Percentiles rank a stretch among this genome's conserved stretches.
phyloP scores from a whole-genome alignment of 345 rosid species.

The Brassica nigra region DNA sequence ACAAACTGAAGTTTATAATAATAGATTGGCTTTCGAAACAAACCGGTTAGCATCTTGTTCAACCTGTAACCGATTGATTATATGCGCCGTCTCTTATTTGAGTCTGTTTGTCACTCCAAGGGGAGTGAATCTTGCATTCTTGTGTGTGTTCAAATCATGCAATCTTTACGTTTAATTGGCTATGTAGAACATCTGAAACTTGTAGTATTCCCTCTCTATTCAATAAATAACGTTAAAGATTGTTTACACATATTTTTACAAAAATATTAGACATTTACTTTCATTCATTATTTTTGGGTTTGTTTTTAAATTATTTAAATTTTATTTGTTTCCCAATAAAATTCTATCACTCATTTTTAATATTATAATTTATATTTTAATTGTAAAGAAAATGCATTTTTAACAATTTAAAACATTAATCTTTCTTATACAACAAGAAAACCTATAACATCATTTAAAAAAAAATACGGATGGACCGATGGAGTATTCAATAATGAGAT shows the following conservation, averaged over 20 bases:
- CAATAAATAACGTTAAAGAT: no score
- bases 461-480: no score
- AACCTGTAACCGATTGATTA: not conserved
- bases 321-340: not conserved
- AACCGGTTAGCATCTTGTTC: not conserved
- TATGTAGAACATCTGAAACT: not conserved
- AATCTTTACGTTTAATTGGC: not conserved
- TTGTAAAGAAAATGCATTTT: no score
- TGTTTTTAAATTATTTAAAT: no score
- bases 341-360: not conserved
- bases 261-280: not conserved
- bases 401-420: no score
- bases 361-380: no score
- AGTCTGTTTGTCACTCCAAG: no score
- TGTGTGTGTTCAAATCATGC: conserved; percentile 10
- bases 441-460: not conserved
- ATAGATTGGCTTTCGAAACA: not conserved
- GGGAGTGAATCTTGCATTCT: no score
- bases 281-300: no score
- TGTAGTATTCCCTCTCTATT: not conserved
- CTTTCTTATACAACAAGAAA: not conserved
- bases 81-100: not conserved
- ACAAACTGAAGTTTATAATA: not conserved
- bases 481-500: not conserved
- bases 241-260: no score